Percentiles rank a stretch among this genome's conserved stretches.
phyloP scores from a whole-genome alignment of 495 filamentous ascomycete species.

The Lentithecium fluviatile region DNA sequence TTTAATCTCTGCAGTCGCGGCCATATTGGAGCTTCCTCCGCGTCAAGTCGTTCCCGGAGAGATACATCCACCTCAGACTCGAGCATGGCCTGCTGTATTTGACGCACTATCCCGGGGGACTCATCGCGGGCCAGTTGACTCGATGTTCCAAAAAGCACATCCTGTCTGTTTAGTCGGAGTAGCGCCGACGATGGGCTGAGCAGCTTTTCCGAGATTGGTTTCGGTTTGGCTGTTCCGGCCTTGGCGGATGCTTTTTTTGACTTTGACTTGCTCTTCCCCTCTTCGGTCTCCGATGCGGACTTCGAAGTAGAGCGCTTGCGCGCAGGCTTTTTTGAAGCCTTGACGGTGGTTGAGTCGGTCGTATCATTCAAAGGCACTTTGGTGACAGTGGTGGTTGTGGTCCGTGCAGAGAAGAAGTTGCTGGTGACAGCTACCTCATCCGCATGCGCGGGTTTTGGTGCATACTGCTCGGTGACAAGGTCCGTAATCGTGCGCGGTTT shows the following conservation, averaged over 20 bases:
- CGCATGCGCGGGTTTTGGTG: constrained; percentile 35
- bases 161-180: constrained; percentile 66
- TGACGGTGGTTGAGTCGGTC: not conserved
- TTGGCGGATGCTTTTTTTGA: constrained; percentile 43
- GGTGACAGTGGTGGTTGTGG: constrained; percentile 5
- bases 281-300: constrained; percentile 7
- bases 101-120: constrained; percentile 64
- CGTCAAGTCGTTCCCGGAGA: not conserved
- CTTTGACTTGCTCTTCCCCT: constrained; percentile 30
- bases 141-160: constrained; percentile 88
- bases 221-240: constrained; percentile 48
- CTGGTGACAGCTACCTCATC: constrained; percentile 2
- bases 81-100: constrained; percentile 68
- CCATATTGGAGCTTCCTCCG: not conserved
- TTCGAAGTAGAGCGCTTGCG: constrained; percentile 27
- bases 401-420: constrained; percentile 32
- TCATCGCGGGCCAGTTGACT: constrained; percentile 82
- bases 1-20: constrained; percentile 14
- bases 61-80: constrained; percentile 49
- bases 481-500: constrained; percentile 83
- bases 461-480: constrained; percentile 76
- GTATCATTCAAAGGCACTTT: constrained; percentile 20
- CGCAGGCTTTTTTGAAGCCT: constrained; percentile 22
- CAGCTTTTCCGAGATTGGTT: constrained; percentile 52
- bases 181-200: constrained; percentile 73